Conservation (phyloP, 2,329 filamentous ascomycete genomes). For the Dryadomyces quercivorus region DNA sequence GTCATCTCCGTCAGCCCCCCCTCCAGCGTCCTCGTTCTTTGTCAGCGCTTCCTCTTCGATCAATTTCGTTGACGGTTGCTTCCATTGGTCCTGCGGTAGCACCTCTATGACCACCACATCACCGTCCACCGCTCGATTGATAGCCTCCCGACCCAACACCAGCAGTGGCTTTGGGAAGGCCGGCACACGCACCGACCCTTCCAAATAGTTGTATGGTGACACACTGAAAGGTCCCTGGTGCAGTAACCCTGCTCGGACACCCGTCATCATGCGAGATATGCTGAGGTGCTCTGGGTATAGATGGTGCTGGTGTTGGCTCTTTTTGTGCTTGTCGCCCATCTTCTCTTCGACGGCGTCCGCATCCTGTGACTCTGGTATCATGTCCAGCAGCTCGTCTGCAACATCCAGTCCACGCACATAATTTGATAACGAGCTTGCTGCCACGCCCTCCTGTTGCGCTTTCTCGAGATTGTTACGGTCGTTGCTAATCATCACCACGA, state of each 20-base stretch:
- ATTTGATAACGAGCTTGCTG: conserved; percentile 54
- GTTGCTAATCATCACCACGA: conserved; percentile 87
- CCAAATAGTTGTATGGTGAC: conserved; percentile 94
- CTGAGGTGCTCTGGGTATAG: conserved; percentile 86
- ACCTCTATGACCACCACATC: conserved; percentile 91
- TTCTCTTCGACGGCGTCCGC: conserved; percentile 41
- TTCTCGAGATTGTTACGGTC: conserved; percentile 80
- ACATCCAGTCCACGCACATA: conserved; percentile 81
- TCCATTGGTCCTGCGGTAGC: conserved; percentile 91
- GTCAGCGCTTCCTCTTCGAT: conserved; percentile 88
- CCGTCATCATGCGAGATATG: conserved; percentile 87
- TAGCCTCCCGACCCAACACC: conserved; percentile 85
- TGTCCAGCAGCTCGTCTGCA: conserved; percentile 75
- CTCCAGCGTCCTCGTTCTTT: conserved; percentile 75
- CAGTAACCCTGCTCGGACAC: conserved; percentile 73
- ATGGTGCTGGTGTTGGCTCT: conserved; percentile 44
- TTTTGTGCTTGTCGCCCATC: not conserved
- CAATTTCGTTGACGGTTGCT: conserved; percentile 87
- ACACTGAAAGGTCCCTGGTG: conserved; percentile 96
- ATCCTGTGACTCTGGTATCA: conserved; percentile 75
- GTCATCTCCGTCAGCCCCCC: conserved; percentile 43
- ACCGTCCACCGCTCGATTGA: conserved; percentile 85
- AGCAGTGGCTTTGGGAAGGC: conserved; percentile 83
- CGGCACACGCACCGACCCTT: conserved; percentile 81
- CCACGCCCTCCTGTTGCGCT: conserved; percentile 62